Base-by-base conservation (phyloP, 2,329 filamentous ascomycete species). In the Trematosphaeria pertusa region DNA sequence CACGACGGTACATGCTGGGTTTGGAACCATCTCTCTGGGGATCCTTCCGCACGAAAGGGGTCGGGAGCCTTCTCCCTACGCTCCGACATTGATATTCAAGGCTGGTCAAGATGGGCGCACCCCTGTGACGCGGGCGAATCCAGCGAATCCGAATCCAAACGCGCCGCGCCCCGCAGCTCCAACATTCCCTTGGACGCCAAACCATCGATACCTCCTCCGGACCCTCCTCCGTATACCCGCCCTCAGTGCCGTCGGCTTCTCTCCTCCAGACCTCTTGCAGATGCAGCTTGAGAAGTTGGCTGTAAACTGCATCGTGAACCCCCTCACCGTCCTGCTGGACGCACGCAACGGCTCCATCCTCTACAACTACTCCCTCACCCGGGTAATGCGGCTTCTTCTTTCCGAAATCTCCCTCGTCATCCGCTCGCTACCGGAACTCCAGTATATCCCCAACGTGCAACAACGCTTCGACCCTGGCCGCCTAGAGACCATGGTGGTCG, bases 261-360 rank as follows among this genome's bases (percentile, higher is more conserved):
- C 79, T 0, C 80, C 83, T 7, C 75, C 81, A 5, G 79, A 83
- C 26, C 85, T 94, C 54, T 74, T 94, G 6, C 81, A 83, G 50
- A 78, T 83, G 59, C 94, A 96, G 71, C 81, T 97, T 3, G 88
- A 93, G 36, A 87, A 86, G 36, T 78, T 97, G 28, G 85, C 89
- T 2, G 83, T 92, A 58, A 86, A 87, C 51, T 83, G 86, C 37
- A 80, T 94, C 20, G 83, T 95, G 43, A 92, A 96, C 54, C 87
- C 93, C 0, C 77, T 97, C 4, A 92, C 90, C 3, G 87, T 89
- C 1, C 75, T 96, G 7, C 80, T 95, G 40, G 88, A 95, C 59
- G 84, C 87, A 58, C 80, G 82, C 20, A 96, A 95, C 65, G 84
- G 87, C 33, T 78, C 85, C 36, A 72, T 97, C 0, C 73, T 88